Evolutionary conservation across 2,329 filamentous ascomycete genomes (phyloP), one percentile per base, ranked within the genome.

Genomic region (Trichoderma aggressivum): DNA sequence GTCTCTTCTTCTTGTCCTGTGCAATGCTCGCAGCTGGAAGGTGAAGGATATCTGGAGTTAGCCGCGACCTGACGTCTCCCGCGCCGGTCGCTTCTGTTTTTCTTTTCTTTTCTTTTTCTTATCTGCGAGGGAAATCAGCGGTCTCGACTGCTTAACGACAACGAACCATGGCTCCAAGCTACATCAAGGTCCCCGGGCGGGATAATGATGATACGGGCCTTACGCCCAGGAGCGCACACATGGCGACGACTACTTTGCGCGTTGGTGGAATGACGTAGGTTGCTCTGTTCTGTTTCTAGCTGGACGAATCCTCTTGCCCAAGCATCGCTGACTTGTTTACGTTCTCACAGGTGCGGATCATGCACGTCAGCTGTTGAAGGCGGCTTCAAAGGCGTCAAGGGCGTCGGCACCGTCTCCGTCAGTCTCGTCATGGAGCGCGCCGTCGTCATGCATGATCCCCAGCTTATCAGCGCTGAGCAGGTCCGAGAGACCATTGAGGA

Each of bases 331-430:
- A 84, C 76, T 28, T 47, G 34, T 64, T 28, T 28, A 55, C 34
- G 47, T 87, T 85, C 30, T 87, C 85, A 88, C 86, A 89, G 87
- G 74, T 99, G 96, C 83, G 94, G 95, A 79, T 92, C 95, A 76
- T 99, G 96, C 80, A 98, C 95, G 32, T 97, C 94, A 58, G 91
- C 96, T n/a, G 91, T 99, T 76, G 95, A 98, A 86, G 89, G 91
- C 72, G 96, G 92, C 75, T 97, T 99, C 83, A 92, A 93, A 77
- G 89, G 88, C 75, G 87, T 97, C 6, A 86, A 91, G 50, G 95
- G 96, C 69, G 90, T 96, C 11, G 92, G 92, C 74, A 94, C 87
- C 76, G 94, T 98, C 72, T 97, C 94, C 11, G 92, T 99, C 77
- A 97, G 94, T 79, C 84, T 99, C 76, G 92, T 98, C 70, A 97